Base-by-base conservation (phyloP, 2,329 filamentous ascomycete genomes). In the Xylaria hypoxylon region DNA sequence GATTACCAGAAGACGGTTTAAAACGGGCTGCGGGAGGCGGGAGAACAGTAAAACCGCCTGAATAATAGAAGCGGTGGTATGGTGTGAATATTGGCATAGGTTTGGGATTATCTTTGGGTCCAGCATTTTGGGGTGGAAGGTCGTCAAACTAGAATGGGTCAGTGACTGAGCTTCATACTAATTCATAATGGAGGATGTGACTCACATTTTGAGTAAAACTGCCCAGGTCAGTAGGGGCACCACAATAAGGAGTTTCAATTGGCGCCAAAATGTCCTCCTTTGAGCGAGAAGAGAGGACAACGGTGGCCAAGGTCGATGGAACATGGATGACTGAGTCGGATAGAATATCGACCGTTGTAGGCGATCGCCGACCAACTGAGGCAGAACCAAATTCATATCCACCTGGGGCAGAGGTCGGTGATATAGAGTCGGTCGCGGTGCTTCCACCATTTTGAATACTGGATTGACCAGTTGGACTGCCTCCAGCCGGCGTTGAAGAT, bases 51-150 rank as follows among this genome's bases (percentile, higher is more conserved):
- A 77, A 76, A 17, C 72, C 72, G 31, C 67, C 59, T 0, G 75
- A 71, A 66, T 76, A 77, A 59, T 72, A 76, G 63, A 77, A 75
- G 45, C 72, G 71, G 66, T 77, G 76, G 53, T 77, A 76, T 1
- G 75, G 75, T 47, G 67, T 73, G 50, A 72, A 71, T 62, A 75
- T 67, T 15, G 73, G 68, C 67, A 72, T 71, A 33, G 75, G 70
- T 17, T 64, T 64, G 22, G 70, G 64, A 53, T 68, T 60, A 15
- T 51, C 56, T 42, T 52, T 62, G 2, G 71, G 59, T 7, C 58
- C 65, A 17, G 60, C 58, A 33, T 64, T 59, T 44, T 71, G 69
- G 26, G 62, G 59, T 35, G 70, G 65, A 28, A 76, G 66, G 47
- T 77, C 74, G 60, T 76, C 72, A 40, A 76, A 72, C 75, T 77